phyloP scores from a whole-genome alignment of 176 grass and related monocot species.

The Chloris gayana region DNA sequence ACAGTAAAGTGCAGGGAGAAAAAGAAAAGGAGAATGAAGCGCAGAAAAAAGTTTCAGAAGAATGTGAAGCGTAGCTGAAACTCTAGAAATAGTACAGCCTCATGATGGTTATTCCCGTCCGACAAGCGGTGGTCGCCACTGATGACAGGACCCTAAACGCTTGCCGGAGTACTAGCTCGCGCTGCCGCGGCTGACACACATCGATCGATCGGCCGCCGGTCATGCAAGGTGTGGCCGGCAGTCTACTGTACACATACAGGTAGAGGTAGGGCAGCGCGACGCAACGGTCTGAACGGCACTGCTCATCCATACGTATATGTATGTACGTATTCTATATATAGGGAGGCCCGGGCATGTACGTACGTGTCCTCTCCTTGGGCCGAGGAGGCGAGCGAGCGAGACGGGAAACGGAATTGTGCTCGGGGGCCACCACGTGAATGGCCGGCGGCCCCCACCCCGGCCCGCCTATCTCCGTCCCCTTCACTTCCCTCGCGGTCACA shows the following conservation, averaged over 20 bases:
- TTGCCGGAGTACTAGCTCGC: background rate
- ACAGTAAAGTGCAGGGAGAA: background rate
- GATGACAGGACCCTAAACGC: background rate
- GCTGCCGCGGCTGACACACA: conserved; percentile 18
- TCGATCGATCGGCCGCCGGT: background rate
- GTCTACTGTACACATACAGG: background rate
- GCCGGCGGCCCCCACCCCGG: conserved; percentile 35
- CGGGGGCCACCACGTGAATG: conserved; percentile 84
- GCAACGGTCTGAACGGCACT: background rate
- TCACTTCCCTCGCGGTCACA: conserved; percentile 31
- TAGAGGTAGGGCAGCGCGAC: background rate
- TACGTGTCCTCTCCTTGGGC: background rate
- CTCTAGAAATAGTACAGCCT: background rate
- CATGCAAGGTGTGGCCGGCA: background rate
- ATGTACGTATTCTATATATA: background rate
- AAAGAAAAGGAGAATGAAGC: background rate
- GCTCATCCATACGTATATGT: background rate
- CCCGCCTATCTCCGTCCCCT: conserved; percentile 40
- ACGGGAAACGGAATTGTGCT: conserved; percentile 32
- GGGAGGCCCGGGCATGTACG: background rate
- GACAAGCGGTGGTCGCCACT: conserved; percentile 7
- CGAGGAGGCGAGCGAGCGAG: background rate
- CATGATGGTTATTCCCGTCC: background rate
- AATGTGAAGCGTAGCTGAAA: background rate
- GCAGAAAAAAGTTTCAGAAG: background rate